Evolutionary conservation across 352 stramenopile genomes (phyloP), one percentile per base, ranked within the genome.

Genomic region (Phytophthora europaea): DNA sequence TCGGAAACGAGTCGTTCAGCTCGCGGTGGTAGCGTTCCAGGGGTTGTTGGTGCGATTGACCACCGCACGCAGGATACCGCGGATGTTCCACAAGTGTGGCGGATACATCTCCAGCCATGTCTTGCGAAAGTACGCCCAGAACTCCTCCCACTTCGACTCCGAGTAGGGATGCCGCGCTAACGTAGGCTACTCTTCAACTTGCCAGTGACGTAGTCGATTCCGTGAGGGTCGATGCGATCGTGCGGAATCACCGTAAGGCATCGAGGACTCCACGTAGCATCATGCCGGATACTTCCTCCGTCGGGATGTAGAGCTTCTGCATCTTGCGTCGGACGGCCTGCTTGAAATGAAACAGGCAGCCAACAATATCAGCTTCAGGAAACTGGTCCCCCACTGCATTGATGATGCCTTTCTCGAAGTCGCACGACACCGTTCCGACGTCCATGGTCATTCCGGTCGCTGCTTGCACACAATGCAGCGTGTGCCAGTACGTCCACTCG

Each of bases 341-440:
- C 38, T 77, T 77, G 15, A 73, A 61, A 23, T 72, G 70, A 52
- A 77, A 73, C 2, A 73, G 16, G 13, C 64, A 73, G 6, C 70
- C 50, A 10, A 77, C n/a, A 3, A 73, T 54, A 4, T 28, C 22
- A 34, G 34, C 56, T 4, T 66, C 45, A 15, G 43, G 36, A 28
- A 73, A 73, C 15, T 77, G 50, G n/a, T 52, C 51, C 1, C 36
- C 38, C 4, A 58, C 58, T 13, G 65, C 65, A 7, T 60, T 40
- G 9, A 73, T 66, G 2, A 77, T 10, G 2, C 2, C 57, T 12
- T 10, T 2, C 18, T 73, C 60, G 18, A 77, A 72, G 18, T 77
- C 58, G 22, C 65, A 77, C 5, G 62, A 55, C 31, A 73, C 16
- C 2, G 31, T 73, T 0, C 2, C 23, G 9, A 15, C 23, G 3